Base-by-base conservation (phyloP, 108 stramenopile genomes). In the Nitzschia putrida region DNA sequence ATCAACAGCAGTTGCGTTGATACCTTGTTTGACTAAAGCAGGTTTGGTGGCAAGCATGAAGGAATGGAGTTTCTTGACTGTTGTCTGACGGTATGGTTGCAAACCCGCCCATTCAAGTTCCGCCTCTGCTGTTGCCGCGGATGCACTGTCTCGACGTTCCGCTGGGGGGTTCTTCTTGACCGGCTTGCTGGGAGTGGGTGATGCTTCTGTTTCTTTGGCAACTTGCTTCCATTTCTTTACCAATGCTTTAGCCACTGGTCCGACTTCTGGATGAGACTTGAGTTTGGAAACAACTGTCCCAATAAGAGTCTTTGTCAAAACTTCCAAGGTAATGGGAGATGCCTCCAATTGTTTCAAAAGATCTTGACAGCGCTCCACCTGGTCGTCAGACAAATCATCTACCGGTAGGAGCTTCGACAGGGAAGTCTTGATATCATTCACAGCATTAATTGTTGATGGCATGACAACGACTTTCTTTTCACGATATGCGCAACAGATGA, bases 141-240 rank as follows among this genome's bases (percentile, higher is more conserved):
- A 54, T 39, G 64, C 45, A 29, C 34, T 60, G 8, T 71, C 37
- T 23, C 76, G 63, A 21, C 76, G 69, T 74, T 58, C 50, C 45
- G 77, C 22, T 41, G 49, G 8, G 2, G n/a, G 26, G 8, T 41
- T 23, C 11, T 41, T 37, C 41, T 65, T 70, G 45, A 64, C 20
- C 38, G 61, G 8, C n/a, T 65, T 69, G 42, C 59, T 63, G 11
- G 51, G 66, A 12, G 49, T 80, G 40, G 79, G 16, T 16, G 72
- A 44, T 47, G 83, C 29, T 52, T 58, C 55, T 40, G 50, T 45
- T 34, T 44, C 71, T 71, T 85, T 69, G 78, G 94, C 93, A 0
- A 89, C 72, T 51, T 88, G 66, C 69, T 95, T 95, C 94, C 94
- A 95, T 57, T 91, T 90, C 66, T 91, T 92, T 12, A 95, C 84